Conservation (phyloP, 2,329 filamentous ascomycete species). For the Calonectria multiphialidica region DNA sequence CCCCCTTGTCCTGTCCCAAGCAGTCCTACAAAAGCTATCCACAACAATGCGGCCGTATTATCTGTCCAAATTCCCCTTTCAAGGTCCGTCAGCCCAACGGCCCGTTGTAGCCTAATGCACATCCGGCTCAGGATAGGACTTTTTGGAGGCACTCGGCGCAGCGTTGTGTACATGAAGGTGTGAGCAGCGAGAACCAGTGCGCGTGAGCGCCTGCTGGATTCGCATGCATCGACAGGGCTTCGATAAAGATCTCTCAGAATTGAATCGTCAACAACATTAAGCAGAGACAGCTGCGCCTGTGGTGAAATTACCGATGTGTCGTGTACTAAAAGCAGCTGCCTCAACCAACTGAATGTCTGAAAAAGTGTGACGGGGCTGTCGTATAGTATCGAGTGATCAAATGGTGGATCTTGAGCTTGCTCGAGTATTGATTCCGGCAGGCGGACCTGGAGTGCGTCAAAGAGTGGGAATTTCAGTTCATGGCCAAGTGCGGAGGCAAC, state of each 20-base stretch:
- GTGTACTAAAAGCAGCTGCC: not conserved
- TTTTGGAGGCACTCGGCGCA: not conserved
- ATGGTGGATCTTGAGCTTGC: not conserved
- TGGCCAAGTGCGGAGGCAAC: conserved; percentile 1
- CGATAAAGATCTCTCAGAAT: not conserved
- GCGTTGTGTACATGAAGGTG: not conserved
- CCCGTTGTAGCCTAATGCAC: not conserved
- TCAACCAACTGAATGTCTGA: not conserved
- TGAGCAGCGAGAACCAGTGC: not conserved
- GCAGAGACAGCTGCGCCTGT: not conserved
- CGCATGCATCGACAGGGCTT: not conserved
- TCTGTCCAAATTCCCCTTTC: not conserved
- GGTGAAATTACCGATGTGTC: not conserved
- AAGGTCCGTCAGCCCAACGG: not conserved
- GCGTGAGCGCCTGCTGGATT: not conserved
- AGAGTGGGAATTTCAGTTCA: not conserved
- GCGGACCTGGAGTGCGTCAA: not conserved
- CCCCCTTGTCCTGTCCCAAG: not conserved
- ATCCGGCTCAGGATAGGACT: not conserved
- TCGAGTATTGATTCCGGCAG: not conserved
- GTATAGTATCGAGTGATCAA: not conserved
- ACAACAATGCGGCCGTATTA: not conserved
- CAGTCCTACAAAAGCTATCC: not conserved
- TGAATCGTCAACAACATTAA: not conserved
- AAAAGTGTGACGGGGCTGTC: not conserved